Conservation (phyloP, 768 basidiomycete species). For the Auricularia cornea region DNA sequence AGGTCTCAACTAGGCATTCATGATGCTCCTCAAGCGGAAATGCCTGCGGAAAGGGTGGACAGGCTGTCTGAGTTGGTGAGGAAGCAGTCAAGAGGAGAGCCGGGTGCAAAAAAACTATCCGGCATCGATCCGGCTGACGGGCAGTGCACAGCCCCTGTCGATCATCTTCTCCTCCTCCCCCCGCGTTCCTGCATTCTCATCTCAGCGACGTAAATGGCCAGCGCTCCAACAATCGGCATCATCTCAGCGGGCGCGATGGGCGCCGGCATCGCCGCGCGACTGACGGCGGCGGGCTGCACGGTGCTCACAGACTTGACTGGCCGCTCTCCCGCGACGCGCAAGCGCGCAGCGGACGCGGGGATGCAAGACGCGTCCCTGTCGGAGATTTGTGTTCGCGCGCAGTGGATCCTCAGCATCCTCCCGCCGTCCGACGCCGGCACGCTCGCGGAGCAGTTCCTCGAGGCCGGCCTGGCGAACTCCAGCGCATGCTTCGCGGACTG, state of each 20-base stretch:
- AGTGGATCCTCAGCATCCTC: constrained; percentile 48
- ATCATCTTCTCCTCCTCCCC: too few species aligned
- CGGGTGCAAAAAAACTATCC: too few species aligned
- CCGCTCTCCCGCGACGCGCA: constrained; percentile 42
- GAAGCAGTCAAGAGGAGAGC: too few species aligned
- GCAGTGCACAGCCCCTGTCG: too few species aligned
- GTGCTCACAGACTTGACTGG: constrained; percentile 49
- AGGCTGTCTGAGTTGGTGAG: too few species aligned
- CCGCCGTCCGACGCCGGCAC: constrained; percentile 44
- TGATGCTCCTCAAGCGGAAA: too few species aligned
- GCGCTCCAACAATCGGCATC: constrained; percentile 33
- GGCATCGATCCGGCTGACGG: too few species aligned
- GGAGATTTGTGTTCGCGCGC: constrained; percentile 29
- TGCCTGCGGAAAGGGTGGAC: too few species aligned
- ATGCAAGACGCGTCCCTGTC: constrained; percentile 35
- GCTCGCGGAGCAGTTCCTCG: constrained; percentile 34
- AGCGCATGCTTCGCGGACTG: constrained; percentile 42
- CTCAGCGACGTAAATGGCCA: background rate
- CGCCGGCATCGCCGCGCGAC: constrained; percentile 41
- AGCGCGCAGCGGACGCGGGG: constrained; percentile 42
- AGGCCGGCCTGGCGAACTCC: constrained; percentile 15
- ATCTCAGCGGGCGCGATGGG: constrained; percentile 56
- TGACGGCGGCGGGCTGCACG: constrained; percentile 39
- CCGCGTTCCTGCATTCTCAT: too few species aligned
- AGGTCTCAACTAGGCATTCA: too few species aligned